Conservation (phyloP, 495 filamentous ascomycete genomes). For the Lophiostoma macrostomum region DNA sequence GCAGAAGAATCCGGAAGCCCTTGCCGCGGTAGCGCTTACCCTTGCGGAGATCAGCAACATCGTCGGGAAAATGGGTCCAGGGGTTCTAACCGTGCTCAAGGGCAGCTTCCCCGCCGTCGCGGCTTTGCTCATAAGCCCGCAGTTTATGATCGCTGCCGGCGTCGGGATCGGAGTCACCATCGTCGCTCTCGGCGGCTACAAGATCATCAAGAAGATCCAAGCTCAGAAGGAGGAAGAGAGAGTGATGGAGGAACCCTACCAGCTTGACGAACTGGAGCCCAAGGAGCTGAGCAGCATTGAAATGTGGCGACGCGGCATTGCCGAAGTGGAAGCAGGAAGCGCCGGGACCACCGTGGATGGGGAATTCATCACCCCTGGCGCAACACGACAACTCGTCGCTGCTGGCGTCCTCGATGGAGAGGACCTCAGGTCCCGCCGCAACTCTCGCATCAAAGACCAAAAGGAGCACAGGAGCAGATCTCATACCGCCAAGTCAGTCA, state of each 20-base stretch:
- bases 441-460: constrained; percentile 6
- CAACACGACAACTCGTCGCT: constrained; percentile 53
- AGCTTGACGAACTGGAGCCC: constrained; percentile 52
- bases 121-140: constrained; percentile 79
- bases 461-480: constrained; percentile 23
- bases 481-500: constrained; percentile 29
- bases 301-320: constrained; percentile 82
- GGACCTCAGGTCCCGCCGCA: constrained; percentile 37
- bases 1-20: constrained; percentile 86
- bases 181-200: constrained; percentile 92
- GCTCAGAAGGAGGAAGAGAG: constrained; percentile 47
- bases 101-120: constrained; percentile 77
- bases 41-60: constrained; percentile 86
- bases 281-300: constrained; percentile 64
- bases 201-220: constrained; percentile 85
- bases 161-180: constrained; percentile 86
- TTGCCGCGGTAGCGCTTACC: constrained; percentile 89
- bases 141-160: constrained; percentile 90
- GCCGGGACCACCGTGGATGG: constrained; percentile 70
- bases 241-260: constrained; percentile 51
- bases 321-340: constrained; percentile 58
- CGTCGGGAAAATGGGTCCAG: constrained; percentile 78
- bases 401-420: constrained; percentile 38
- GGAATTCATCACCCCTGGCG: constrained; percentile 80
- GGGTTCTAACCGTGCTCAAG: constrained; percentile 71